Conservation (phyloP, 441 rosid genomes). For the Bruguiera hainesii region DNA sequence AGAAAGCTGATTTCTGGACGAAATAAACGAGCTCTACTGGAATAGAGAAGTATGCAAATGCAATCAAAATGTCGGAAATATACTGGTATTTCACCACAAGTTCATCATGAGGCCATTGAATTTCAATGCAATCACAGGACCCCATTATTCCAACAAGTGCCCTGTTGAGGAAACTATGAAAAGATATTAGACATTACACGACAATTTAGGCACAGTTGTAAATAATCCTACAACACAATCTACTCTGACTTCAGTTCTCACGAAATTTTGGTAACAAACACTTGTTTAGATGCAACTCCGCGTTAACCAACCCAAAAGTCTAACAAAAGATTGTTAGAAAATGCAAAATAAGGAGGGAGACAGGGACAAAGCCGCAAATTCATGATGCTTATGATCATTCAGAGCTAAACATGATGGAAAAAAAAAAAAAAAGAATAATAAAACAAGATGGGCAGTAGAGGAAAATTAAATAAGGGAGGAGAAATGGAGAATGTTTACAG, state of each 20-base stretch:
- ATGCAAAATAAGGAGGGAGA: neutral
- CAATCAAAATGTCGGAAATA: conserved; percentile 82
- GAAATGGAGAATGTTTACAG: neutral
- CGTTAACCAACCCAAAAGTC: neutral
- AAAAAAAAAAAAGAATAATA: neutral
- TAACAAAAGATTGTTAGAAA: neutral
- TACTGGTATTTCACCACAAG: conserved; percentile 84
- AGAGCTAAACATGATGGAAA: neutral
- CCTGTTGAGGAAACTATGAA: conserved; percentile 31
- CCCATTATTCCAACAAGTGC: conserved; percentile 45
- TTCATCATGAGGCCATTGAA: conserved; percentile 67
- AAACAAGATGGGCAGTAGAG: neutral
- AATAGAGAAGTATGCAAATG: conserved; percentile 90
- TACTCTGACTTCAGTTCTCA: too few relatives aligned
- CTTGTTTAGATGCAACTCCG: too few relatives aligned
- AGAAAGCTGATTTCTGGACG: conserved; percentile 84
- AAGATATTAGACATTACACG: conserved; percentile 1
- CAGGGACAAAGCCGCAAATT: neutral
- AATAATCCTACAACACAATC: too few relatives aligned
- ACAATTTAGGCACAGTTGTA: neutral
- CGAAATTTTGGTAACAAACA: too few relatives aligned
- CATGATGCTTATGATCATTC: neutral
- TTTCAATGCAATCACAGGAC: conserved; percentile 79
- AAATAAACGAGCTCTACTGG: conserved; percentile 87
- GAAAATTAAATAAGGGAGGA: neutral